Percentiles rank a stretch among this genome's conserved stretches.
These are phyloP conservation scores for Phaeosphaeriaceae sp. DNA, from an alignment of 2,329 filamentous ascomycete genomes.

Conservation along the genomic window DNA sequence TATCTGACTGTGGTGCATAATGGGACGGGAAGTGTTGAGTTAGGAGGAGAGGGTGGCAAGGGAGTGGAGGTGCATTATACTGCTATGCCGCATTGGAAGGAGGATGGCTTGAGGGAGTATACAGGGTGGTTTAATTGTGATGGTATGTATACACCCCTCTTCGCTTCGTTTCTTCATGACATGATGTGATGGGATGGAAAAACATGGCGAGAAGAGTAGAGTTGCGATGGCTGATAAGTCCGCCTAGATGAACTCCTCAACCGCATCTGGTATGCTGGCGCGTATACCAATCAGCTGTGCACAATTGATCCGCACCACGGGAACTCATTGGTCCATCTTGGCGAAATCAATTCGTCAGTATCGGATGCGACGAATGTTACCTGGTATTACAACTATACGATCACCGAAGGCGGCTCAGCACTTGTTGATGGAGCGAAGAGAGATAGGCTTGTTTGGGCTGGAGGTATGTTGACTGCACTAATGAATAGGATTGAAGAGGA, in stretches of 20 bases:
- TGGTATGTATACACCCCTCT: slow-evolving; percentile 26
- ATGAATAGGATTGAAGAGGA: neutral
- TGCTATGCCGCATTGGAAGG: slow-evolving; percentile 52
- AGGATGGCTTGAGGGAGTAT: slow-evolving; percentile 46
- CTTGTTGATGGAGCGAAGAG: slow-evolving; percentile 65
- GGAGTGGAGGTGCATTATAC: slow-evolving; percentile 54
- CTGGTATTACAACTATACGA: slow-evolving; percentile 54
- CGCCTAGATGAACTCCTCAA: slow-evolving; percentile 52
- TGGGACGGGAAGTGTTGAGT: slow-evolving; percentile 49
- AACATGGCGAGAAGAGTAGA: too few relatives aligned
- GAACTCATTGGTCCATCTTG: slow-evolving; percentile 46
- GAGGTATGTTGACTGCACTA: slow-evolving; percentile 36
- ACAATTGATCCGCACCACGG: slow-evolving; percentile 48
- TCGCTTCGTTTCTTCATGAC: neutral
- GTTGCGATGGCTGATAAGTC: slow-evolving; percentile 5
- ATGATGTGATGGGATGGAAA: neutral
- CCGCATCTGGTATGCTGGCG: slow-evolving; percentile 55
- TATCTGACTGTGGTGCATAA: slow-evolving; percentile 58
- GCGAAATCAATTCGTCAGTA: slow-evolving; percentile 35
- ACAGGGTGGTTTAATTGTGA: slow-evolving; percentile 54
- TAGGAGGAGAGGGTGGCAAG: slow-evolving; percentile 29
- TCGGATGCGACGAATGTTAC: slow-evolving; percentile 42
- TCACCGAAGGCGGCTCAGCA: slow-evolving; percentile 48
- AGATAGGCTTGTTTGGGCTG: slow-evolving; percentile 68
- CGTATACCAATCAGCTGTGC: slow-evolving; percentile 51